Evolutionary conservation across 75 land plant genomes (phyloP).

Genomic region (Pinus taeda): DNA sequence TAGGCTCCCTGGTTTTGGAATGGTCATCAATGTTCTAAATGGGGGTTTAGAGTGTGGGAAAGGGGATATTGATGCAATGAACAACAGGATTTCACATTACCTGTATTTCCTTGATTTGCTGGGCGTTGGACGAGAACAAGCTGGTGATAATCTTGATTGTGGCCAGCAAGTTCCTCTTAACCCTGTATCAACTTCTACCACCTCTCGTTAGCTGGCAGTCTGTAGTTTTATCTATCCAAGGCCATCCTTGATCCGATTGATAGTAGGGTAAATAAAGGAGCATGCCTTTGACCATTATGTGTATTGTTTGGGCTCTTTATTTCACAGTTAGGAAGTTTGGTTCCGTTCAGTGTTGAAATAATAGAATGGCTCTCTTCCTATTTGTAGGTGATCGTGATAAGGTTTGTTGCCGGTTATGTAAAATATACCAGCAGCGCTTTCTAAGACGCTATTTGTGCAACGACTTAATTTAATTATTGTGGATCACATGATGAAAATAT

Average conservation of each 20-base stretch:
- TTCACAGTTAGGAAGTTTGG: not conserved
- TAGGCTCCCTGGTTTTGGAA: conserved; percentile 76
- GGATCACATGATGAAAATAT: not conserved
- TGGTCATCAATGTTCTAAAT: conserved; percentile 80
- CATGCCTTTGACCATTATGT: not conserved
- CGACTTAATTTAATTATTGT: not conserved
- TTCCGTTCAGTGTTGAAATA: not conserved
- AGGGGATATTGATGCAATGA: conserved; percentile 65
- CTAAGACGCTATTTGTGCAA: not conserved
- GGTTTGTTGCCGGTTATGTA: not conserved
- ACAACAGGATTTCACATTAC: conserved; percentile 73
- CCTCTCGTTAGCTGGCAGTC: not conserved
- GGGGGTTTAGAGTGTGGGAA: conserved; percentile 77
- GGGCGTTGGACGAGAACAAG: conserved; percentile 58
- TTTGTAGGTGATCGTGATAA: conserved; percentile 6
- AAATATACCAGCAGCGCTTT: not conserved
- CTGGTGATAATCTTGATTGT: conserved; percentile 59
- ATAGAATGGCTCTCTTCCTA: not conserved
- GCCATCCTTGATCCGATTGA: not conserved
- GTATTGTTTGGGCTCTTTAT: not conserved
- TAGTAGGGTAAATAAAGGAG: conserved; percentile 5
- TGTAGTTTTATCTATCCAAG: not conserved
- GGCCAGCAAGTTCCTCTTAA: conserved; percentile 60
- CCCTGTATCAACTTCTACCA: conserved; percentile 24
- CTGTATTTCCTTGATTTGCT: conserved; percentile 60